phyloP scores from a whole-genome alignment of 805 yeast species.

The Candida caryicola region DNA sequence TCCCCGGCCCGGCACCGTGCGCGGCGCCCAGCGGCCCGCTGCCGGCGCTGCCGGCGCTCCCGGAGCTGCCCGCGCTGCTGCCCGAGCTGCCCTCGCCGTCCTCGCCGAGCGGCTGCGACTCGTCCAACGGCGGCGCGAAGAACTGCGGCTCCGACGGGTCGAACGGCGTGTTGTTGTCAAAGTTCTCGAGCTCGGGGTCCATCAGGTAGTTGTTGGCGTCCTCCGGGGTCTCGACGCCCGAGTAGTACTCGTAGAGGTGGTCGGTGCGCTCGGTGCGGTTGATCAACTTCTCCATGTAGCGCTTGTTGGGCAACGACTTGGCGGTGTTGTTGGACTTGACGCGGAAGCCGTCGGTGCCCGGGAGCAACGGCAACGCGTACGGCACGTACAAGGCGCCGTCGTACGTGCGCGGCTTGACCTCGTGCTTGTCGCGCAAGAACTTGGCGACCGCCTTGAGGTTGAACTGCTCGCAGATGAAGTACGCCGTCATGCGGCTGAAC shows the following conservation, averaged over 20 bases:
- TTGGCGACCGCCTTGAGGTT: constrained; percentile 59
- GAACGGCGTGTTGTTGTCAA: constrained; percentile 54
- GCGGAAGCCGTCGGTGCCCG: constrained; percentile 77
- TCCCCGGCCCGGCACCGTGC: neutral
- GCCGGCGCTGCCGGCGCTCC: neutral
- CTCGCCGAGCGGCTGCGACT: constrained; percentile 15
- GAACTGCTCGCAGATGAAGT: constrained; percentile 82
- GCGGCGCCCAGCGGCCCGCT: neutral
- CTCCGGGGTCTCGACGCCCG: constrained; percentile 69
- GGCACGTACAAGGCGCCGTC: constrained; percentile 94
- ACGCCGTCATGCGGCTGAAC: constrained; percentile 86
- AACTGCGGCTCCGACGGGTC: constrained; percentile 93
- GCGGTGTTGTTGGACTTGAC: constrained; percentile 65
- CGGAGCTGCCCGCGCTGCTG: neutral
- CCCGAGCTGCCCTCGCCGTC: constrained; percentile 5
- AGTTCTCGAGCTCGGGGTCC: constrained; percentile 44
- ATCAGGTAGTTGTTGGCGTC: constrained; percentile 48
- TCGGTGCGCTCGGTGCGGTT: constrained; percentile 82
- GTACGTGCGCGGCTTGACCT: constrained; percentile 80
- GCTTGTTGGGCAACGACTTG: constrained; percentile 39
- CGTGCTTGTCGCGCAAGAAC: constrained; percentile 68
- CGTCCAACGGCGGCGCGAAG: constrained; percentile 52
- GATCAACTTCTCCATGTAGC: constrained; percentile 71
- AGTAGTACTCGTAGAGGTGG: constrained; percentile 87
- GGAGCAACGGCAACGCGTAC: constrained; percentile 78